Evolutionary conservation across 345 rosid genomes (phyloP).

Genomic region (Raphanus raphanistrum): DNA sequence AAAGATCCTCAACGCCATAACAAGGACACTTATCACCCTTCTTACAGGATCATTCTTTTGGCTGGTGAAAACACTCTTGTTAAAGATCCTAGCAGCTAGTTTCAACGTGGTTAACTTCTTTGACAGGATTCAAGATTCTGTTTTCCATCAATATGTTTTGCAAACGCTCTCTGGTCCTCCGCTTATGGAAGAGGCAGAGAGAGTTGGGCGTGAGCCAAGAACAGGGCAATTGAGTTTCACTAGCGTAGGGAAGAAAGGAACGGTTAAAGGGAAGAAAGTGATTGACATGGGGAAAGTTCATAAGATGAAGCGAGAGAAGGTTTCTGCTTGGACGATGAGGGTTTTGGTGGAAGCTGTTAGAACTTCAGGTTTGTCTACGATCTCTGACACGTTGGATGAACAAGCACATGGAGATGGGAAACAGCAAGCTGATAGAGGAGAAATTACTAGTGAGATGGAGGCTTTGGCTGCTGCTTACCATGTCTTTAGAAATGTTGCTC

Average conservation of each 20-base stretch:
- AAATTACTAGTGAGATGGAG: constrained; percentile 81
- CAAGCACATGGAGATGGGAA: constrained; percentile 38
- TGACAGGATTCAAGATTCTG: constrained; percentile 86
- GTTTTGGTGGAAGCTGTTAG: constrained; percentile 70
- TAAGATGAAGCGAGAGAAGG: constrained; percentile 74
- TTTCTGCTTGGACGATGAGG: constrained; percentile 90
- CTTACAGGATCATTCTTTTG: constrained; percentile 71
- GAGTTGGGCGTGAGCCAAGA: constrained; percentile 50
- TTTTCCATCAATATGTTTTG: constrained; percentile 77
- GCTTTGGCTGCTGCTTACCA: constrained; percentile 68
- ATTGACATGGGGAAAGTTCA: constrained; percentile 83
- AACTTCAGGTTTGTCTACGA: constrained; percentile 65
- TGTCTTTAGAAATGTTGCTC: constrained; percentile 65
- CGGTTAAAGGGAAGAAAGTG: constrained; percentile 50
- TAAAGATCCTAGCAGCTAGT: constrained; percentile 76
- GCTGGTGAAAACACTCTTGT: constrained; percentile 66
- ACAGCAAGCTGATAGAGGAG: constrained; percentile 53
- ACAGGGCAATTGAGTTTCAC: constrained; percentile 56
- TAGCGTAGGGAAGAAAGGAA: constrained; percentile 48
- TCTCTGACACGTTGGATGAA: constrained; percentile 72
- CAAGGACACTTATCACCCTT: constrained; percentile 62
- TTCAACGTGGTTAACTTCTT: constrained; percentile 79
- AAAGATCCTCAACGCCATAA: constrained; percentile 47
- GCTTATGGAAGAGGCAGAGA: constrained; percentile 63
- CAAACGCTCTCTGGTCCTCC: constrained; percentile 82